phyloP scores from a whole-genome alignment of 352 stramenopile genomes.

The Globisporangium abappressorium region DNA sequence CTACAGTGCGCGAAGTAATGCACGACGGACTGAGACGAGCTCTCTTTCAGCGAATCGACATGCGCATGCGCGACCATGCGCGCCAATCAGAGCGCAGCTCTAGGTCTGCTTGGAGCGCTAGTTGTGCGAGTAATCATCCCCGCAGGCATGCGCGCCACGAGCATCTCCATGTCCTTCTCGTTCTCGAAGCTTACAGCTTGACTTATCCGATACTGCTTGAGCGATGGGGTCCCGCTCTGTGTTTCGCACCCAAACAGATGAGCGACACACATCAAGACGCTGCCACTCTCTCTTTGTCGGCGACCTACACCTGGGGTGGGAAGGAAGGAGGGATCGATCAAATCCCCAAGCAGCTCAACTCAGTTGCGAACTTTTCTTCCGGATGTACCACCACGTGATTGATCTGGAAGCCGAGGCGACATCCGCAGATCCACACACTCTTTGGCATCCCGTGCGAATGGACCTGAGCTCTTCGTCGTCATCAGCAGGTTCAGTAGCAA shows the following conservation, averaged over 20 bases:
- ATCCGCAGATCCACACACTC: background rate
- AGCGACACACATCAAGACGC: conserved; percentile 1
- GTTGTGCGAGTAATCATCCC: background rate
- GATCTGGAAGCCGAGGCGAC: background rate
- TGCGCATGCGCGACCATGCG: too few species aligned
- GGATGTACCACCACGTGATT: background rate
- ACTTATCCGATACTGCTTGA: background rate
- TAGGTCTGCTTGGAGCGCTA: background rate
- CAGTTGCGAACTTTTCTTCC: background rate
- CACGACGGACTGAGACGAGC: background rate
- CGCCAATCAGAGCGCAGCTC: background rate
- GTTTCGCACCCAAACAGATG: background rate
- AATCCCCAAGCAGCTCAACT: background rate
- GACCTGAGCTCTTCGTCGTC: background rate
- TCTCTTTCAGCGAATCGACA: background rate
- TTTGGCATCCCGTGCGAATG: background rate
- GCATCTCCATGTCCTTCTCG: background rate
- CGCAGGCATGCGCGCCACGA: background rate
- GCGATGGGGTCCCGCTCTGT: background rate
- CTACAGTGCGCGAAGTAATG: background rate
- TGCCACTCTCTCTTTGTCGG: background rate
- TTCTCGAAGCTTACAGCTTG: background rate
- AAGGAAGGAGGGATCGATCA: background rate
- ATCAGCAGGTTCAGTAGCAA: background rate
- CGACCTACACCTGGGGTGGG: background rate